Evolutionary conservation across 441 rosid species (phyloP), one percentile per base, ranked within the genome.

Genomic region (Erodium moschatum): DNA sequence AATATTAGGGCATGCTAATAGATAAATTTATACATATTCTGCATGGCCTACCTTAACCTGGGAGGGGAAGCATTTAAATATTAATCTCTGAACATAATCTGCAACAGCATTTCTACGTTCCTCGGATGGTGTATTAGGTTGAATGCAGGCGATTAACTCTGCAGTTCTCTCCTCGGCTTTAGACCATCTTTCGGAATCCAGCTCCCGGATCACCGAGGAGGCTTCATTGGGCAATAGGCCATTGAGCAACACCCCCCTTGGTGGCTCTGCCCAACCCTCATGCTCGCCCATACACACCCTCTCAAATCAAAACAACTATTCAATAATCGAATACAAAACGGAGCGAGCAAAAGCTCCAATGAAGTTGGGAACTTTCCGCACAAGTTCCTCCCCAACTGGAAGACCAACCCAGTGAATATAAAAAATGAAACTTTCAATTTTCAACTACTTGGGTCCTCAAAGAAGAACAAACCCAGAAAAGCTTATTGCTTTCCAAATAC

Each of bases 31-130:
- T 50, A n/a, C 19, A 15, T 50, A 50, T n/a, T 50, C 58, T 8
- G 5, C 19, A n/a, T n/a, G 16, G 4, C 58, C 58, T 8, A 50
- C 58, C 58, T 50, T 50, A 13, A 94, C 91, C 85, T 86, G 77
- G 70, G 86, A 86, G 69, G 96, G 88, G 71, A 94, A 84, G 82
- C 97, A 91, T 70, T 90, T 82, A 65, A 38, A 29, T 64, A 91
- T 94, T 67, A 91, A 97, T 73, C 87, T 81, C 73, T 81, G 80
- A 16, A 91, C 97, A 74, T 94, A 94, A 31, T 75, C 81, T 1
- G 97, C 92, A 11, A 94, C 97, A 6, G 86, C 97, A 79, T 87
- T 88, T 20, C 99, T 80, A 13, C 87, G 93, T 77, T 82, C 79
- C 83, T 91, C 97, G 0, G 99, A 88, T 31, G 89, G 91, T 27